Evolutionary conservation across 1,284 basidiomycete genomes (phyloP).

Genomic region (Melampsora larici-populina): DNA sequence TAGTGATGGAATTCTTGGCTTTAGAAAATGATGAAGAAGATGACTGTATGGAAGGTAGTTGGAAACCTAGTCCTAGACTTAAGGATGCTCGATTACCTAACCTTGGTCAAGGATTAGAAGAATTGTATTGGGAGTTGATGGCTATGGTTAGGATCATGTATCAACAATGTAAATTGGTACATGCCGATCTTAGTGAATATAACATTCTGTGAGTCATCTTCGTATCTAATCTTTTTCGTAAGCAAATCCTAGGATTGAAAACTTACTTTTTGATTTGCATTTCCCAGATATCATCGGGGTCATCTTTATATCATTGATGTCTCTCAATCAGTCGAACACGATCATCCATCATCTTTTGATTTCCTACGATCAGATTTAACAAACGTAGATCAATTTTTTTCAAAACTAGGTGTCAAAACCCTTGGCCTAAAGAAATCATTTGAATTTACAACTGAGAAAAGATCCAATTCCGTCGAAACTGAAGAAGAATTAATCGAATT

Average conservation of each 20-base stretch:
- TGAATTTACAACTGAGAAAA: constrained; percentile 75
- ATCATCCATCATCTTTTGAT: constrained; percentile 92
- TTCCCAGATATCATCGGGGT: constrained; percentile 57
- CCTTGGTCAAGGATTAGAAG: constrained; percentile 56
- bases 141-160: constrained; percentile 79
- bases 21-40: constrained; percentile 68
- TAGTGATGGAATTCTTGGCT: constrained; percentile 93
- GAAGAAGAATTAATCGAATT: constrained; percentile 53
- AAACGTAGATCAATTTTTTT: constrained; percentile 91
- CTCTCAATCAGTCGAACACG: constrained; percentile 96
- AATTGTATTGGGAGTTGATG: constrained; percentile 76
- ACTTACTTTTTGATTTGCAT: constrained; percentile 1
- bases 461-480: not conserved
- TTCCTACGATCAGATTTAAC: constrained; percentile 88
- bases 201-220: constrained; percentile 75
- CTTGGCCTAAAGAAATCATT: constrained; percentile 80
- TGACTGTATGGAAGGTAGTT: constrained; percentile 54
- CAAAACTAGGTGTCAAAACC: constrained; percentile 67
- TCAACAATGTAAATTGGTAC: constrained; percentile 85
- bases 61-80: constrained; percentile 60
- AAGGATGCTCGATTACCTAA: constrained; percentile 75
- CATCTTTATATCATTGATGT: constrained; percentile 97
- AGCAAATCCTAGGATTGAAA: not conserved
- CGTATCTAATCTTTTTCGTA: not conserved
- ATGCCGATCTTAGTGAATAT: constrained; percentile 97